Evolutionary conservation across 1,139 yeast species (phyloP).

Genomic region (Sporopachydermia cereana): DNA sequence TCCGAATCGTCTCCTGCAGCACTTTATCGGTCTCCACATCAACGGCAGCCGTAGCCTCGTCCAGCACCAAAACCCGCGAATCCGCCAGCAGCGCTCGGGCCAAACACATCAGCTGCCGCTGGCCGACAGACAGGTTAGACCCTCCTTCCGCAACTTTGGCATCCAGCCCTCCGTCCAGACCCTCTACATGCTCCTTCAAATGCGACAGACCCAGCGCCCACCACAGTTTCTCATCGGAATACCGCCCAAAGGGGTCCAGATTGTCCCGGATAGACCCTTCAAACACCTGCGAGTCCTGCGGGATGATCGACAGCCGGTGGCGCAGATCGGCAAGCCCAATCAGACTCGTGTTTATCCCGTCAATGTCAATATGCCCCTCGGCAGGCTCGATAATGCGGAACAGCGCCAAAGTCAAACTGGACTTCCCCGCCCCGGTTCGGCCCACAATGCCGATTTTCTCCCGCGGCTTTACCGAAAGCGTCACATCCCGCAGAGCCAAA

Average conservation of each 20-base stretch:
- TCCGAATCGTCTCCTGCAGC: constrained; percentile 77
- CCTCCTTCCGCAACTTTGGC: constrained; percentile 74
- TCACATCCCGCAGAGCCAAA: constrained; percentile 63
- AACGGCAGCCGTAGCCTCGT: constrained; percentile 96
- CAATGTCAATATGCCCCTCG: constrained; percentile 64
- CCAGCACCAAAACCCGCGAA: constrained; percentile 69
- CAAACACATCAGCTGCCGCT: constrained; percentile 81
- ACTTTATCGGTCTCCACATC: constrained; percentile 90
- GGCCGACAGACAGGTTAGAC: constrained; percentile 79
- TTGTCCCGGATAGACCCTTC: constrained; percentile 85
- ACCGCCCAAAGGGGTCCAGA: constrained; percentile 69
- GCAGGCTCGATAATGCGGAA: constrained; percentile 83
- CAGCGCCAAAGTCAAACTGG: constrained; percentile 78
- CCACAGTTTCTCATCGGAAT: constrained; percentile 75
- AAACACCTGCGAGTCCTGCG: constrained; percentile 95
- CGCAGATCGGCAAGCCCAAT: constrained; percentile 82
- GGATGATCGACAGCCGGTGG: constrained; percentile 78
- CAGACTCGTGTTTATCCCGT: constrained; percentile 50
- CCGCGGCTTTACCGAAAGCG: constrained; percentile 51
- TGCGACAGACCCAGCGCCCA: constrained; percentile 76
- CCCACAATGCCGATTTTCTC: constrained; percentile 95
- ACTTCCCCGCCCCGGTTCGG: constrained; percentile 95
- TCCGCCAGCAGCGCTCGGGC: constrained; percentile 80
- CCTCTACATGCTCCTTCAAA: constrained; percentile 57
- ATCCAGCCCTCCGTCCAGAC: constrained; percentile 55